Evolutionary conservation across 2,329 filamentous ascomycete genomes (phyloP).

Genomic region (Ophiostoma pallidulum): DNA sequence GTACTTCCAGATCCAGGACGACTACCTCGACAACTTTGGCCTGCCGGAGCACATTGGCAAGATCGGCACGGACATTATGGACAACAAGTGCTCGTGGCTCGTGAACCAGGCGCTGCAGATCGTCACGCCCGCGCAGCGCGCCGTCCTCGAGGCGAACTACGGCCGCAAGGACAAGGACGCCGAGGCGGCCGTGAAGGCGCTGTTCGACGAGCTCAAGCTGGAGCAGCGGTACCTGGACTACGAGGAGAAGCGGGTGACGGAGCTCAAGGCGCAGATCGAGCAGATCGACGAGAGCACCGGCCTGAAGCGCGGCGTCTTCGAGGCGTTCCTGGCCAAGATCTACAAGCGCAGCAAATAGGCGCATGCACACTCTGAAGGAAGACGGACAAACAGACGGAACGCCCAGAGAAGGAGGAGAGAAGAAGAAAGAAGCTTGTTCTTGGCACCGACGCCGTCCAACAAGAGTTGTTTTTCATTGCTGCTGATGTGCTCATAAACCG

Average conservation of each 20-base stretch:
- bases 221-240: slow-evolving; percentile 78
- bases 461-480: no score
- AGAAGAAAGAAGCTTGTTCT: no score
- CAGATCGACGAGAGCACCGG: slow-evolving; percentile 78
- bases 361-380: no score
- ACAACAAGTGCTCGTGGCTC: slow-evolving; percentile 99
- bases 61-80: slow-evolving; percentile 97
- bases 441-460: no score
- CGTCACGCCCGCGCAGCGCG: slow-evolving; percentile 74
- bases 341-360: slow-evolving; percentile 98
- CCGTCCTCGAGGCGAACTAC: slow-evolving; percentile 85
- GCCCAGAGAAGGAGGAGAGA: no score
- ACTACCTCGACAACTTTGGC: slow-evolving; percentile 97
- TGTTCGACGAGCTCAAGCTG: slow-evolving; percentile 79
- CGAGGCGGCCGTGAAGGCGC: slow-evolving; percentile 78
- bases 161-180: slow-evolving; percentile 78
- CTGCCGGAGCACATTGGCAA: slow-evolving; percentile 90
- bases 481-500: no score
- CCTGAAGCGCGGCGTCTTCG: slow-evolving; percentile 82
- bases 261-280: slow-evolving; percentile 66
- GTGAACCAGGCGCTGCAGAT: slow-evolving; percentile 86
- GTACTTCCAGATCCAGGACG: slow-evolving; percentile 99
- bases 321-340: slow-evolving; percentile 88
- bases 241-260: slow-evolving; percentile 77
- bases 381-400: no score